Conservation (phyloP, 768 basidiomycete genomes). For the Mycena filopes region DNA sequence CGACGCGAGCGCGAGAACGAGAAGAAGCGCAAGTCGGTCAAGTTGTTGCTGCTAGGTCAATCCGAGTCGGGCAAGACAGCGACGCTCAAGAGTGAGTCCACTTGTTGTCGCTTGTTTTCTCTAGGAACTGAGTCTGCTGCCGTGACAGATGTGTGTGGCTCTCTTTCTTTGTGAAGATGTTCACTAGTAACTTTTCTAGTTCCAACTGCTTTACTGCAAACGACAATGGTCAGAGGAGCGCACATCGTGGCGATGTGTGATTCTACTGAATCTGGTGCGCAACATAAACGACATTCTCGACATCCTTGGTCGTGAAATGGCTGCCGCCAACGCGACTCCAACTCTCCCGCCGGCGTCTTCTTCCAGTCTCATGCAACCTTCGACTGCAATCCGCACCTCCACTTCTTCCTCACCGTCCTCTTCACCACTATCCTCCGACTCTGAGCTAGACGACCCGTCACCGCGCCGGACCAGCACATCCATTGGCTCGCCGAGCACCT, state of each 20-base stretch:
- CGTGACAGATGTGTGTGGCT: slow-evolving; percentile 27
- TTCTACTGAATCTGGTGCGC: slow-evolving; percentile 83
- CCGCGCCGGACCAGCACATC: slow-evolving; percentile 36
- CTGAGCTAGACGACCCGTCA: slow-evolving; percentile 54
- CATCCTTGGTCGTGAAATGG: slow-evolving; percentile 66
- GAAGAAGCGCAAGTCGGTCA: slow-evolving; percentile 75
- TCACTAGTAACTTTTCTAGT: slow-evolving; percentile 58
- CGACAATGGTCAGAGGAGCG: slow-evolving; percentile 78
- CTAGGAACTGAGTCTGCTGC: slow-evolving; percentile 21
- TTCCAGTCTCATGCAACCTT: slow-evolving; percentile 1
- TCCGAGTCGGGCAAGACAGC: slow-evolving; percentile 82
- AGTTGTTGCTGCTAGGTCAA: slow-evolving; percentile 75
- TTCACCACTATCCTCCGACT: slow-evolving; percentile 37
- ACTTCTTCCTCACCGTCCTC: slow-evolving; percentile 31
- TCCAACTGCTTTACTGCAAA: slow-evolving; percentile 78
- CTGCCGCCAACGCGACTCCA: slow-evolving; percentile 40
- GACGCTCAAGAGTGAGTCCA: slow-evolving; percentile 74
- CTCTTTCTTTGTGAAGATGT: neutral
- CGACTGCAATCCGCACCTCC: slow-evolving; percentile 35
- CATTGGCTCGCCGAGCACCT: neutral
- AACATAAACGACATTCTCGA: slow-evolving; percentile 75
- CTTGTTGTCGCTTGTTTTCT: slow-evolving; percentile 2
- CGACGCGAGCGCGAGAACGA: slow-evolving; percentile 66
- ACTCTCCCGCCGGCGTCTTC: slow-evolving; percentile 29
- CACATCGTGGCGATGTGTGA: slow-evolving; percentile 77